These are phyloP conservation scores for Penicillium daleae DNA, from an alignment of 495 filamentous ascomycete genomes.

Conservation along the genomic window DNA sequence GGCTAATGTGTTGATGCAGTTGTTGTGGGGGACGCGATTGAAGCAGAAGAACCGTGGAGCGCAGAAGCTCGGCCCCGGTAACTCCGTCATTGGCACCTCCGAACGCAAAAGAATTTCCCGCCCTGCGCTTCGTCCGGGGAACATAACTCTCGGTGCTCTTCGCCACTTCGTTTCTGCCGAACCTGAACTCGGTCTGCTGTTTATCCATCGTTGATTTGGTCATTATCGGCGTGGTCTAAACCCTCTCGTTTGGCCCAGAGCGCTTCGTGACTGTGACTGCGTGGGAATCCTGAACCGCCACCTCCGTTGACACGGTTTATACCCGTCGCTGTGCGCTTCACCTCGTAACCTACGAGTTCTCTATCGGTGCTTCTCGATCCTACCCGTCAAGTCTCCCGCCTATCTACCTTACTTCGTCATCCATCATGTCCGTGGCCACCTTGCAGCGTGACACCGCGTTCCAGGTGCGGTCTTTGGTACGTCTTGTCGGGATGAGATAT, in stretches of 20 bases:
- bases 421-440: constrained; percentile 53
- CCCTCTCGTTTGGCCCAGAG: neutral
- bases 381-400: constrained; percentile 26
- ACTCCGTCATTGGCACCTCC: constrained; percentile 48
- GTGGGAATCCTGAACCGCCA: constrained; percentile 18
- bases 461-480: constrained; percentile 72
- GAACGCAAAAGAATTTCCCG: constrained; percentile 49
- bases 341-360: neutral
- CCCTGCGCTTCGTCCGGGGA: constrained; percentile 25
- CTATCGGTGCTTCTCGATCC: neutral
- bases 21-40: neutral
- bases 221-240: constrained; percentile 1
- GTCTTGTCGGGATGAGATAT: constrained; percentile 26
- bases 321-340: neutral
- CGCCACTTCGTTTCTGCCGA: constrained; percentile 5
- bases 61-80: constrained; percentile 45
- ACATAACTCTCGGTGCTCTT: constrained; percentile 13
- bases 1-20: neutral
- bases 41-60: constrained; percentile 21
- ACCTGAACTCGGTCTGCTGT: neutral
- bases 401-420: constrained; percentile 39
- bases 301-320: constrained; percentile 9
- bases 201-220: neutral
- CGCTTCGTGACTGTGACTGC: constrained; percentile 10
- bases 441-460: constrained; percentile 67